Percentiles rank a stretch among this genome's conserved stretches.
Evolutionary conservation across 805 yeast genomes (phyloP).

Genomic region (Teunomyces tritomae): DNA sequence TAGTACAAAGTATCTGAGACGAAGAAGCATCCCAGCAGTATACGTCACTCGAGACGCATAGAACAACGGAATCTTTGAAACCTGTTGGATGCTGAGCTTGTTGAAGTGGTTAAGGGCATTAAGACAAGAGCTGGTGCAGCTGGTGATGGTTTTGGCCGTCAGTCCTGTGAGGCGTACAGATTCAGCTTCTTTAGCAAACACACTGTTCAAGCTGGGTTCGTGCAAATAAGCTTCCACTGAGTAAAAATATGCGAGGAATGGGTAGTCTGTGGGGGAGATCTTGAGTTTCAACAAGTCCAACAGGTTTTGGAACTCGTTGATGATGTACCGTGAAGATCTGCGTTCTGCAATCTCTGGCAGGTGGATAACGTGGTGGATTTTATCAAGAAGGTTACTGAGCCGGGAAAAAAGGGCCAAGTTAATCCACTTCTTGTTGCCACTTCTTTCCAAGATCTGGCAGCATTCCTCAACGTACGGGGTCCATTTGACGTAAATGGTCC

Average conservation of each 20-base stretch:
- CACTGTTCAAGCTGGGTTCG: conserved; percentile 45
- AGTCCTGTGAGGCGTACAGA: conserved; percentile 18
- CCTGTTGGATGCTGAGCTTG: conserved; percentile 41
- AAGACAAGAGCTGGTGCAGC: conserved; percentile 54
- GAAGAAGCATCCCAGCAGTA: conserved; percentile 60
- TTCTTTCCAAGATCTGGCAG: conserved; percentile 44
- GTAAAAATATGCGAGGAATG: conserved; percentile 49
- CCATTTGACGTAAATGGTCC: conserved; percentile 64
- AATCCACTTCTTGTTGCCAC: conserved; percentile 29
- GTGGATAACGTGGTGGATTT: conserved; percentile 52
- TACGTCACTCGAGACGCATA: conserved; percentile 58
- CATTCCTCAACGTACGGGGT: conserved; percentile 62
- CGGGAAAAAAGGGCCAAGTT: conserved; percentile 58
- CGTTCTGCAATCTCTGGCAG: conserved; percentile 26
- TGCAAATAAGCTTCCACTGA: conserved; percentile 66
- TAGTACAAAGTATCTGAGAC: conserved; percentile 54
- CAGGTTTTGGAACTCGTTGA: conserved; percentile 49
- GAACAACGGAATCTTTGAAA: conserved; percentile 57
- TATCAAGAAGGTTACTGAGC: conserved; percentile 59
- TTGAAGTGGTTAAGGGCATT: conserved; percentile 49
- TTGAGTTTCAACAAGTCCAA: conserved; percentile 39
- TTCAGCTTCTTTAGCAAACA: conserved; percentile 15
- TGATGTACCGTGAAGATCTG: conserved; percentile 35
- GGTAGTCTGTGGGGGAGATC: conserved; percentile 39
- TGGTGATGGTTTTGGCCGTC: conserved; percentile 44